Conservation (phyloP, 352 stramenopile species). For the Pythium dissotocum region DNA sequence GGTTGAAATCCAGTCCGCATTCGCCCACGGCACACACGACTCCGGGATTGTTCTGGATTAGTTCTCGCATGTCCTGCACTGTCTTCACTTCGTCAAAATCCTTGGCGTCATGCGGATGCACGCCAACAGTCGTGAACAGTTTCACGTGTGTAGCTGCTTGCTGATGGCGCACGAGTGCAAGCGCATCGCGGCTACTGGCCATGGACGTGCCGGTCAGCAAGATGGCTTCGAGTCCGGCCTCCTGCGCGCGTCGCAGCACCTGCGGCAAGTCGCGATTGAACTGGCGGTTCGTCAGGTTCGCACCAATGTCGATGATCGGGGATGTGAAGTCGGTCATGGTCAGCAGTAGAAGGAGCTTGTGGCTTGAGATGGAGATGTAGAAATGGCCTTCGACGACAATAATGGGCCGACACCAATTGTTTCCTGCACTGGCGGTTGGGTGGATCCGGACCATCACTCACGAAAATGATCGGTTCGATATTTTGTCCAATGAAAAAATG, state of each 20-base stretch:
- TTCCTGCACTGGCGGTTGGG: background rate
- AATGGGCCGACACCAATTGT: background rate
- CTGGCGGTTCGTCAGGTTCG: constrained; percentile 63
- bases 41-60: constrained; percentile 42
- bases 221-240: constrained; percentile 73
- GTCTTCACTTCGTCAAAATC: constrained; percentile 59
- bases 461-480: constrained; percentile 7
- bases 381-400: background rate
- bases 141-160: constrained; percentile 26
- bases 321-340: constrained; percentile 25
- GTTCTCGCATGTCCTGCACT: constrained; percentile 40
- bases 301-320: constrained; percentile 65
- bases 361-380: background rate
- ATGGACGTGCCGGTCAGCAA: constrained; percentile 85
- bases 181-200: constrained; percentile 36
- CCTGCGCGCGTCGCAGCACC: constrained; percentile 83
- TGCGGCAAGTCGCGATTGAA: constrained; percentile 85
- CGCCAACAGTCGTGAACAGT: constrained; percentile 89
- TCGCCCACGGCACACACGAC: constrained; percentile 93
- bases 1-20: constrained; percentile 96
- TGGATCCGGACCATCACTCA: constrained; percentile 23
- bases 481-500: constrained; percentile 16
- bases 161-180: constrained; percentile 39
- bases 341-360: background rate
- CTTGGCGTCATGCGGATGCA: constrained; percentile 93